Percentiles rank a stretch among this genome's conserved stretches.
These are phyloP conservation scores for Apiospora aurea DNA, from an alignment of 2,329 filamentous ascomycete genomes.

Conservation along the genomic window DNA sequence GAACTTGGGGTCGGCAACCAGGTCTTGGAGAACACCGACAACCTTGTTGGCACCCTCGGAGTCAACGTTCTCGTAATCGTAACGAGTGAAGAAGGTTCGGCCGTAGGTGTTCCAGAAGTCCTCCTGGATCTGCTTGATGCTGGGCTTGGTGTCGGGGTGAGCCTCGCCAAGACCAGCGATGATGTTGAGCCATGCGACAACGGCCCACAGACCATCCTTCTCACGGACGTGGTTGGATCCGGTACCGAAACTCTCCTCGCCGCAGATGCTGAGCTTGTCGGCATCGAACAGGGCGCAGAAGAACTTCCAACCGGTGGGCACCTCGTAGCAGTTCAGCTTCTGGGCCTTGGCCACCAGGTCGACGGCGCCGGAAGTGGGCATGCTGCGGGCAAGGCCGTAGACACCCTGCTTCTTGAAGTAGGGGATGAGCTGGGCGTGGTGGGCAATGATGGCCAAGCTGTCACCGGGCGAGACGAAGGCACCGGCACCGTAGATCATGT, in stretches of 20 bases:
- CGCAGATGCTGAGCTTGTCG: conserved; percentile 96
- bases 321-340: conserved; percentile 90
- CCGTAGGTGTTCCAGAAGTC: conserved; percentile 98
- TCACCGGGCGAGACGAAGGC: conserved; percentile 97
- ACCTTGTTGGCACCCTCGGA: conserved; percentile 91
- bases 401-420: conserved; percentile 99
- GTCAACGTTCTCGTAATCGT: conserved; percentile 97
- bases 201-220: conserved; percentile 98
- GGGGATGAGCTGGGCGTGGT: conserved; percentile 94
- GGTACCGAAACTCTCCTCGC: conserved; percentile 97
- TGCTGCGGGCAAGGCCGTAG: conserved; percentile 92
- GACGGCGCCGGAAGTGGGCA: conserved; percentile 96
- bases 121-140: conserved; percentile 94
- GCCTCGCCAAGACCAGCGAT: conserved; percentile 91
- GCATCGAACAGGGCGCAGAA: conserved; percentile 96
- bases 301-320: conserved; percentile 99
- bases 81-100: conserved; percentile 98
- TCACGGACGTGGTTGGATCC: conserved; percentile 99
- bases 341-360: conserved; percentile 96
- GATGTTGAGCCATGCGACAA: conserved; percentile 98
- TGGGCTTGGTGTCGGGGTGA: conserved; percentile 80
- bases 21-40: conserved; percentile 78
- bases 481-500: conserved; percentile 99
- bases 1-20: conserved; percentile 78
- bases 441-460: conserved; percentile 96